phyloP scores from a whole-genome alignment of 768 basidiomycete genomes.

The Termitomyces sp. region DNA sequence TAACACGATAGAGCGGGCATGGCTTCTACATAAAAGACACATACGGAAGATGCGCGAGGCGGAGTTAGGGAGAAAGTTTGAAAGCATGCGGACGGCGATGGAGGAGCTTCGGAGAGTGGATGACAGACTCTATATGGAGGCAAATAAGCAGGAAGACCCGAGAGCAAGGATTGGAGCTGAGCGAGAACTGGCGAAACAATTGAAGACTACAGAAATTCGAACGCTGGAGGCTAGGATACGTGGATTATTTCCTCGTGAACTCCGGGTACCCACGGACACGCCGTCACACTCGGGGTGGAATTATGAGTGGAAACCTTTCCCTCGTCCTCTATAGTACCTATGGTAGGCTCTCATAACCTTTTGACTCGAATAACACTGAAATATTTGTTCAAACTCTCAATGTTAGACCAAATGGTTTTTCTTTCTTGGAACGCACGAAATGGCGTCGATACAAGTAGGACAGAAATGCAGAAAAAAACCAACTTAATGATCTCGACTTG shows the following conservation, averaged over 20 bases:
- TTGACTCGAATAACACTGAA: not conserved
- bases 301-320: slow-evolving; percentile 77
- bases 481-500: slow-evolving; percentile 12
- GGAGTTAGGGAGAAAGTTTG: slow-evolving; percentile 73
- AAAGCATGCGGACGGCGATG: slow-evolving; percentile 83
- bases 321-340: slow-evolving; percentile 41
- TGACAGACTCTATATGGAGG: slow-evolving; percentile 58
- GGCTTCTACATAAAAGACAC: slow-evolving; percentile 77
- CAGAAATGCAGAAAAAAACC: slow-evolving; percentile 9
- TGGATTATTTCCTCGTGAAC: slow-evolving; percentile 84
- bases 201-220: slow-evolving; percentile 64
- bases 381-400: not conserved
- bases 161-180: slow-evolving; percentile 55
- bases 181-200: slow-evolving; percentile 52
- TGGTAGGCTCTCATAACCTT: slow-evolving; percentile 7
- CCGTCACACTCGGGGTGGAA: slow-evolving; percentile 81
- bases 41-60: slow-evolving; percentile 63
- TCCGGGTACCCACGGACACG: slow-evolving; percentile 83
- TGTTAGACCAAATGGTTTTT: not conserved
- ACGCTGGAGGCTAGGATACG: slow-evolving; percentile 74
- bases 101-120: slow-evolving; percentile 68
- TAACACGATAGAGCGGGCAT: slow-evolving; percentile 89
- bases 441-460: not conserved
- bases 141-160: slow-evolving; percentile 75
- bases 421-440: not conserved